phyloP scores from a whole-genome alignment of 75 land plant species.

The Pinus tabuliformis region DNA sequence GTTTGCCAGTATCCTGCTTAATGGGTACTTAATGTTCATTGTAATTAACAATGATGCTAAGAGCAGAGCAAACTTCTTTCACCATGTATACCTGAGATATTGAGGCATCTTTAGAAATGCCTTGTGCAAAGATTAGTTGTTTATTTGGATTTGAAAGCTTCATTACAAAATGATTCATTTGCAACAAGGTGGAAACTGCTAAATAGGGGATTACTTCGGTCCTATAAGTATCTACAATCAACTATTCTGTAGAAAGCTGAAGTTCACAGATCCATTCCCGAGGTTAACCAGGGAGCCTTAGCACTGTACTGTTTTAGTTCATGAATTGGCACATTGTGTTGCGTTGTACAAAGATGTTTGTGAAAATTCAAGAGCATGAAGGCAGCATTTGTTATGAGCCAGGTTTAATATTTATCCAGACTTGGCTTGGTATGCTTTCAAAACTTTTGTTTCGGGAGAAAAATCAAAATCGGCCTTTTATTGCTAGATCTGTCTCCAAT shows the following conservation, averaged over 20 bases:
- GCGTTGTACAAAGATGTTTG: conserved; percentile 15
- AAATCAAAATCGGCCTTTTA: conserved; percentile 2
- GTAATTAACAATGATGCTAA: conserved; percentile 10
- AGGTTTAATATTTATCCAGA: conserved; percentile 5
- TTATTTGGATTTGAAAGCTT: neutral
- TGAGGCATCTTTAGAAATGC: conserved; percentile 8
- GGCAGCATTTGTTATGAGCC: conserved; percentile 14
- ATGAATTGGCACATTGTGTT: conserved; percentile 3
- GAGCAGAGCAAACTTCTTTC: neutral
- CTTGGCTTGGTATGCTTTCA: conserved; percentile 11
- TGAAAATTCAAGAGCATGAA: conserved; percentile 13
- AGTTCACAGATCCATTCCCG: conserved; percentile 5
- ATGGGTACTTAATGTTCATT: neutral
- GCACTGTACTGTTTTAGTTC: conserved; percentile 9
- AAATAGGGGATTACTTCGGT: neutral
- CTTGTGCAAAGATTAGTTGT: conserved; percentile 3
- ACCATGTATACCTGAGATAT: conserved; percentile 5
- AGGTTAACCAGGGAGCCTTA: neutral
- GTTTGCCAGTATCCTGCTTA: neutral
- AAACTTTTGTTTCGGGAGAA: neutral
- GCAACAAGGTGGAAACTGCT: conserved; percentile 6
- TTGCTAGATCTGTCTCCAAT: conserved; percentile 8
- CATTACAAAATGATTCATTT: conserved; percentile 5
- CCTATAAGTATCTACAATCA: conserved; percentile 7
- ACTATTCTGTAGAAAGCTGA: conserved; percentile 8